Evolutionary conservation across 805 yeast genomes (phyloP).

Genomic region (Suhomyces canberraensis): DNA sequence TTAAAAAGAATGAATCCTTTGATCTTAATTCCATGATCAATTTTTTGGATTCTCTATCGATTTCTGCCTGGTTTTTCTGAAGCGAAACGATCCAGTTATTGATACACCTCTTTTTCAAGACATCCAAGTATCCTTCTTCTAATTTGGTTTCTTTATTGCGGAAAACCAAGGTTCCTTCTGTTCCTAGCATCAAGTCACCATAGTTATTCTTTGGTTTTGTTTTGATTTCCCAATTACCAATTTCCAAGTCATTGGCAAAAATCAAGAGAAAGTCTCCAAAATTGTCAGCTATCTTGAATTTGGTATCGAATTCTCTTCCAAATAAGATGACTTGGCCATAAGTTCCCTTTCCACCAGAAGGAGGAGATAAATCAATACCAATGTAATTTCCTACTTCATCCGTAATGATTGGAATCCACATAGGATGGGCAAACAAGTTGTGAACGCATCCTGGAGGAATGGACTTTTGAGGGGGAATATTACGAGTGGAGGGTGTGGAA

Average conservation of each 20-base stretch:
- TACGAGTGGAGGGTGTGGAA: slow-evolving; percentile 12
- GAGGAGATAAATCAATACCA: slow-evolving; percentile 71
- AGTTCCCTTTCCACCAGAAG: slow-evolving; percentile 60
- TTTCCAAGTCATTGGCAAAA: slow-evolving; percentile 84
- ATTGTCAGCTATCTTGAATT: slow-evolving; percentile 78
- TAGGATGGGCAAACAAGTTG: slow-evolving; percentile 78
- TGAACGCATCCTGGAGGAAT: slow-evolving; percentile 76
- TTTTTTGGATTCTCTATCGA: slow-evolving; percentile 1
- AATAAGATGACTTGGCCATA: slow-evolving; percentile 91
- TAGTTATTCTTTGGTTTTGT: slow-evolving; percentile 37
- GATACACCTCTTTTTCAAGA: slow-evolving; percentile 31
- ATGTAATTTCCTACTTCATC: slow-evolving; percentile 91
- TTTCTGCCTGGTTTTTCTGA: slow-evolving; percentile 15
- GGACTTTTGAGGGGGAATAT: slow-evolving; percentile 51
- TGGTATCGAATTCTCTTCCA: slow-evolving; percentile 92
- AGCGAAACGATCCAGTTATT: slow-evolving; percentile 32
- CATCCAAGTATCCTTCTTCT: slow-evolving; percentile 41
- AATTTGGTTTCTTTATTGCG: slow-evolving; percentile 56
- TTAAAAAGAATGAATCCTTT: slow-evolving; percentile 19
- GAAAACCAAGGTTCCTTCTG: slow-evolving; percentile 71
- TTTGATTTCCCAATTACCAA: slow-evolving; percentile 73
- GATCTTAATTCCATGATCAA: slow-evolving; percentile 18
- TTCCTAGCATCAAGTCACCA: slow-evolving; percentile 52
- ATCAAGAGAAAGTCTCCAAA: slow-evolving; percentile 86
- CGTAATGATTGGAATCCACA: slow-evolving; percentile 90